Percentiles rank a stretch among this genome's conserved stretches.
These are phyloP conservation scores for Neltuma alba DNA, from an alignment of 306 rosid species.

Conservation along the genomic window DNA sequence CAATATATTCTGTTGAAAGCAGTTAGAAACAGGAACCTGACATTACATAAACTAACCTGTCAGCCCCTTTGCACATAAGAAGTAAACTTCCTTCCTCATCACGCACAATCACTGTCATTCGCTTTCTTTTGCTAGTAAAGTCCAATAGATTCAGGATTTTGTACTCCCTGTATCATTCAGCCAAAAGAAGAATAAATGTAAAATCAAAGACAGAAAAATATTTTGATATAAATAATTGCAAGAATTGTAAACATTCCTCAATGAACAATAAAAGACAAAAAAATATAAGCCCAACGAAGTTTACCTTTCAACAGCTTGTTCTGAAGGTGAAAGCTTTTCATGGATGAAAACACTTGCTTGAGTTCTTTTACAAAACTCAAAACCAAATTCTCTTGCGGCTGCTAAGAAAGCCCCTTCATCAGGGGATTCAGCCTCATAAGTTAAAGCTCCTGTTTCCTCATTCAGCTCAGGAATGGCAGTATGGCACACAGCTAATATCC, in stretches of 20 bases:
- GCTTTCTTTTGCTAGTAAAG: conserved; percentile 95
- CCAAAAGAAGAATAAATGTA: conserved; percentile 14
- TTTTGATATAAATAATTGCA: conserved; percentile 3
- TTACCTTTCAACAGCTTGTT: conserved; percentile 70
- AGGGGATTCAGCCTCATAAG: conserved; percentile 98
- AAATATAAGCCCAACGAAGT: conserved; percentile 12
- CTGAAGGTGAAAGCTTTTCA: conserved; percentile 60
- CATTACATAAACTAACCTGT: conserved; percentile 69
- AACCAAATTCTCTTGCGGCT: conserved; percentile 96
- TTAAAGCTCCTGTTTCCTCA: conserved; percentile 67
- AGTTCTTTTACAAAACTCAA: conserved; percentile 86
- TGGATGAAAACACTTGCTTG: conserved; percentile 73
- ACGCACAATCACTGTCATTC: conserved; percentile 88
- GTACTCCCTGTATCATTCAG: conserved; percentile 74
- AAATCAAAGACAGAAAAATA: conserved; percentile 26
- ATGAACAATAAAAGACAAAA: not conserved
- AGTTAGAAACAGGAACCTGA: conserved; percentile 26
- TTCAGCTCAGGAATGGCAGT: conserved; percentile 92
- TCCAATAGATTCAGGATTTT: conserved; percentile 79
- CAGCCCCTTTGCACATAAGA: conserved; percentile 98
- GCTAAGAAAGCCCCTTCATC: conserved; percentile 98
- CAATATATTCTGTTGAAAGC: conserved; percentile 14
- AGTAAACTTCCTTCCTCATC: conserved; percentile 77
- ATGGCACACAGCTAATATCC: conserved; percentile 91
- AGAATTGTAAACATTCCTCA: conserved; percentile 39